Conservation (phyloP, 75 land plant species). For the Isoetes taiwanensis region DNA sequence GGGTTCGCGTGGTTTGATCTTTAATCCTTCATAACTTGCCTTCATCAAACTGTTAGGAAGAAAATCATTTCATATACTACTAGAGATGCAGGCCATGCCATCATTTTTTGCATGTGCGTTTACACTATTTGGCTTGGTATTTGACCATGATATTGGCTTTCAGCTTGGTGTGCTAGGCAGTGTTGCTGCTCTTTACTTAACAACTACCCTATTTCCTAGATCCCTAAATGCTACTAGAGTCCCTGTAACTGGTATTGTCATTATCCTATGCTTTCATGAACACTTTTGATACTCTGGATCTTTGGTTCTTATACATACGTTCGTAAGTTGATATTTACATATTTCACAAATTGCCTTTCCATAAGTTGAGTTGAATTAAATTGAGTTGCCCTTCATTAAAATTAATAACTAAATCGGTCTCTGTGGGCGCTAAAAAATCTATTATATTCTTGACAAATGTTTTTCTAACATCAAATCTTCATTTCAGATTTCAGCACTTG, state of each 20-base stretch:
- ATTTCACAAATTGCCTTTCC: too few relatives aligned
- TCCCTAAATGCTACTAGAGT: constrained; percentile 68
- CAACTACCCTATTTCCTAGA: constrained; percentile 65
- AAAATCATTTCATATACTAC: constrained; percentile 61
- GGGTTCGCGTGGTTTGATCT: constrained; percentile 73
- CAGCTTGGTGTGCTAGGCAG: constrained; percentile 62
- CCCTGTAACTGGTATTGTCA: constrained; percentile 60
- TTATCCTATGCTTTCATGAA: constrained; percentile 51
- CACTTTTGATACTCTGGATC: too few relatives aligned
- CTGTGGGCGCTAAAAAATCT: too few relatives aligned
- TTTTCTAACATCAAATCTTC: too few relatives aligned
- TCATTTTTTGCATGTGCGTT: constrained; percentile 50
- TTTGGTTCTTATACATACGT: too few relatives aligned
- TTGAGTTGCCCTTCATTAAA: too few relatives aligned
- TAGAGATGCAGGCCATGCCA: constrained; percentile 69
- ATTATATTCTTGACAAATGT: too few relatives aligned
- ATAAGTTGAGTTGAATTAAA: too few relatives aligned
- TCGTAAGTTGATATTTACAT: too few relatives aligned
- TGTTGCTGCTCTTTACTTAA: constrained; percentile 48
- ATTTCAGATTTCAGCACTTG: too few relatives aligned
- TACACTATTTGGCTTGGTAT: constrained; percentile 52
- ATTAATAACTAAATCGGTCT: too few relatives aligned
- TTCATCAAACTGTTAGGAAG: constrained; percentile 57
- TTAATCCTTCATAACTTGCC: constrained; percentile 68
- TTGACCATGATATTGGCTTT: constrained; percentile 37